These are phyloP conservation scores for Solanum ossicruentum DNA, from an alignment of 257 asterid species.

Conservation along the genomic window DNA sequence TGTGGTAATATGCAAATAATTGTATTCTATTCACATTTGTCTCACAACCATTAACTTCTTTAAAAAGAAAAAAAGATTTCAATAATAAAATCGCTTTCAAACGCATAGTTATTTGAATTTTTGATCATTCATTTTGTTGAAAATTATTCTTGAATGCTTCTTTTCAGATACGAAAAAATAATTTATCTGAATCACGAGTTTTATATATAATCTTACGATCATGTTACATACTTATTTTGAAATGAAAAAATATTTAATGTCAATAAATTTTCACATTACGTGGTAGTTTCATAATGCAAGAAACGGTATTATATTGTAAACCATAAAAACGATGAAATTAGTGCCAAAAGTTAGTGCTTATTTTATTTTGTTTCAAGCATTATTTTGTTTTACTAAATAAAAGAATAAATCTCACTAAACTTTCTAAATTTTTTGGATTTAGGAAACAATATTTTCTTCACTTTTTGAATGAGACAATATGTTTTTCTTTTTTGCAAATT, in stretches of 20 bases:
- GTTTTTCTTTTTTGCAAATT: no score
- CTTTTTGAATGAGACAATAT: not conserved
- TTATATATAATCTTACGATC: not conserved
- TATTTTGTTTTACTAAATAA: no score
- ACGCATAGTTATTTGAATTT: not conserved
- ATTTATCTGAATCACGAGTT: not conserved
- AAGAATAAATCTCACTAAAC: no score
- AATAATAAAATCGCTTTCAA: not conserved
- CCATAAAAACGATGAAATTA: no score
- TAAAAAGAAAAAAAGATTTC: not conserved
- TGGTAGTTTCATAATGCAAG: not conserved
- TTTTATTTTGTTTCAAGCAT: no score
- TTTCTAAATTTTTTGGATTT: no score
- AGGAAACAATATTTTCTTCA: not conserved
- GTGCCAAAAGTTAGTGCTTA: not conserved
- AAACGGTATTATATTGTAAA: no score
- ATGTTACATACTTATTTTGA: no score
- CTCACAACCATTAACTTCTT: not conserved
- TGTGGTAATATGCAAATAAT: not conserved
- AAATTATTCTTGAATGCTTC: not conserved
- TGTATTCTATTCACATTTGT: no score
- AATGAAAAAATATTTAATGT: not conserved
- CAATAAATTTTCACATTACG: not conserved
- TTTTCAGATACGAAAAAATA: fast-evolving
- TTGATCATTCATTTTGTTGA: not conserved